phyloP scores from a whole-genome alignment of 768 basidiomycete species.

The Neoboletus subvelutipes region DNA sequence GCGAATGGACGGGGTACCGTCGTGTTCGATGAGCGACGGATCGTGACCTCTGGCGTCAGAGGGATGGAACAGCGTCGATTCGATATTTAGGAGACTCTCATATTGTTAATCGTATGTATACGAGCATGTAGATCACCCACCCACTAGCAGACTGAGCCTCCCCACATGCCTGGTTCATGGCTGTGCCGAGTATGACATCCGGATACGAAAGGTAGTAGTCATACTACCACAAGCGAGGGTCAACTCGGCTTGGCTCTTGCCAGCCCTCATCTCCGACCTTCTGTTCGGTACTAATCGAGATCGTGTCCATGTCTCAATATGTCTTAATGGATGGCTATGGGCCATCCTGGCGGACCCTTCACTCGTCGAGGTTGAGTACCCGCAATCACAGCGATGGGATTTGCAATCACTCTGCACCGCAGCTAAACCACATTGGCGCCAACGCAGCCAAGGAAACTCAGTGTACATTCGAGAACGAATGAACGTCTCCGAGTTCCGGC shows the following conservation, averaged over 20 bases:
- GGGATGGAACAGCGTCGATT: constrained; percentile 37
- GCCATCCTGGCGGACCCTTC: neutral
- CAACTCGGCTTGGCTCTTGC: constrained; percentile 17
- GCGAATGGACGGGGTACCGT: constrained; percentile 42
- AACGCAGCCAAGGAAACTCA: neutral
- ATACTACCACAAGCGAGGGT: neutral
- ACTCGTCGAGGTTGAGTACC: too few species aligned
- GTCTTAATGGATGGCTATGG: neutral
- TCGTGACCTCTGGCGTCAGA: constrained; percentile 46
- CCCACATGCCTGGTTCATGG: neutral
- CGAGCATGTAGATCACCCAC: neutral
- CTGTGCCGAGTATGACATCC: neutral
- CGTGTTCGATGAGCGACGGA: constrained; percentile 73
- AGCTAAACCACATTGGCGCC: neutral
- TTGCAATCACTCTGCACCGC: neutral
- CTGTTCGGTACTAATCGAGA: neutral
- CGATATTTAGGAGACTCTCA: constrained; percentile 27
- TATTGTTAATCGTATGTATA: neutral
- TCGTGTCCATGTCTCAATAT: neutral
- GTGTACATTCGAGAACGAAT: neutral
- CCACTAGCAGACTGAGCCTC: too few species aligned
- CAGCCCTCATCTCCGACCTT: neutral
- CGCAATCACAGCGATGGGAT: neutral
- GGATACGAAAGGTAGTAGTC: constrained; percentile 17
- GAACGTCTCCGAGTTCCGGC: neutral